Base-by-base conservation (phyloP, 2,329 filamentous ascomycete species). In the Ophiocordyceps camponoti-leonardi region DNA sequence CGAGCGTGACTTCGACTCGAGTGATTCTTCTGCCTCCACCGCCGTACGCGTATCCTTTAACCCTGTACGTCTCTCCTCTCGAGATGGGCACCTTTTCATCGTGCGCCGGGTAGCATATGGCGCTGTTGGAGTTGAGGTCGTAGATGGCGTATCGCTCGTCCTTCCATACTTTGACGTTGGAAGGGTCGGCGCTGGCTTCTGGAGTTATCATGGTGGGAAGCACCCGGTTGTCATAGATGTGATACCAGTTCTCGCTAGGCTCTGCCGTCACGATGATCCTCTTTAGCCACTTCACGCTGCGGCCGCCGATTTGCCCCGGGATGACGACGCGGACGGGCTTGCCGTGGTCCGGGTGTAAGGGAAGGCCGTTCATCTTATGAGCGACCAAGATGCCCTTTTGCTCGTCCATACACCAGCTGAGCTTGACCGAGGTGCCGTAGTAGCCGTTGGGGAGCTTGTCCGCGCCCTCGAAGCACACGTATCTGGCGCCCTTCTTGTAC, bases 81-180 rank as follows among this genome's bases (percentile, higher is more conserved):
- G 65, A 64, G 0, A 62, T 53, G 4, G 85, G 53, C 4, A 64
- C 58, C 0, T 92, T 48, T 59, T 94, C 85, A 42, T 86, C 73
- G 51, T 95, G 87, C 10, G 80, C 78, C 1, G 88, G 88, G 56
- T 80, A 85, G 37, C 77, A 86, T 39, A 80, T 81, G 6, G 83
- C 86, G 18, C 85, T 90, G 55, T 95, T 95, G 16, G 83, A 79
- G 53, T 83, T 93, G 10, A 95, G 72, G 53, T 94, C 88, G 58
- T 94, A 94, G 49, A 95, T 94, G 19, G 86, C 86, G 56, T 94
- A 94, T 49, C 85, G 74, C 51, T 94, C 87, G 58, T 95, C 88
- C 54, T 69, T 81, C 88, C 88, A 95, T 66, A 80, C 85, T 20
- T 81, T 75, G 0, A 78, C 75, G 45, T 87, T 69, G 14, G 31